Evolutionary conservation across 345 rosid species (phyloP), one percentile per base, ranked within the genome.

Genomic region (Murraya koenigii): DNA sequence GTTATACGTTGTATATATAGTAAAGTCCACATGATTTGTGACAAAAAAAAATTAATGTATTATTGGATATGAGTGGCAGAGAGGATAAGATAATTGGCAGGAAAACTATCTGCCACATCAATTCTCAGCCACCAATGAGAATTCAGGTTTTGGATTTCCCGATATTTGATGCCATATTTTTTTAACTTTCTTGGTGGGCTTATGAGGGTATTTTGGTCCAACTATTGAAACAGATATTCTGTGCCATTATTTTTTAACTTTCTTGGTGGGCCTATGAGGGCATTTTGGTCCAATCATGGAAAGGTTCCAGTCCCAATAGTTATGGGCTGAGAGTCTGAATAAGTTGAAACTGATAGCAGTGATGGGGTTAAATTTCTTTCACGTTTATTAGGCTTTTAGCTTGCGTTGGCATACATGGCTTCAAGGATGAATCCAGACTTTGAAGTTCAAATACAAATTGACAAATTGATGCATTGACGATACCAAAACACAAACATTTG

Each of bases 21-120:
- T 54, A 75, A 83, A 35, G 32, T 77, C 35, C 68, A 26, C 13
- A 1, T 15, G 49, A 52, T n/a, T 64, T 59, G 8, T 32, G 77
- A 69, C 59, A 58, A 71, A 52, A 78, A 22, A 66, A 22, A 20
- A 32, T 26, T 64, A 17, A 17, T 26, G 44, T 1, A 44, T 35
- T 11, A 64, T 70, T 72, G 84, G 87, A 76, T 74, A 80, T 74
- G 71, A 79, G 72, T 55, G 81, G 78, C 35, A 10, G 71, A 26
- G 79, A 35, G 75, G 90, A 95, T 90, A 91, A 88, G 94, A 89
- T 90, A 82, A 87, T 9, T 80, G 55, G 77, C 67, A 69, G 83
- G 56, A 59, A 23, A 78, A 52, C 80, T 64, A 84, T 83, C 86
- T 54, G 87, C 90, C 90, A 87, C 81, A 79, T 88, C 90, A 82